Evolutionary conservation across 768 basidiomycete species (phyloP), one percentile per base, ranked within the genome.

Genomic region (Mrakia gelida): DNA sequence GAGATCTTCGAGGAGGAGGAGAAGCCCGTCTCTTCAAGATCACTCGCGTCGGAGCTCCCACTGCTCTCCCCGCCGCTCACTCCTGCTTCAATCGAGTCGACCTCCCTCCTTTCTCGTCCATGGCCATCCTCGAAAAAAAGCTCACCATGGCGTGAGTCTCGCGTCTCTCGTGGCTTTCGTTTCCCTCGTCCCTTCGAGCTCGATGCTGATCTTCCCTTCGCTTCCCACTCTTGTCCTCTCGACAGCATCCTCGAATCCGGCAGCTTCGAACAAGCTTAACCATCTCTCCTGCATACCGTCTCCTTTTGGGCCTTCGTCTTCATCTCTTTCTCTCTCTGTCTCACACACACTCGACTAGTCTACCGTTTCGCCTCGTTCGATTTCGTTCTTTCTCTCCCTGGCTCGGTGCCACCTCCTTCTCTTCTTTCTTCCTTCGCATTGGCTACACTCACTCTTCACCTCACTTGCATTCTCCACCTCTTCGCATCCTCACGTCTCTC

Each of bases 71-170:
- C 7, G 38, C 41, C 28, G 72, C 72, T n/a, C 72, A 73, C 72
- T 28, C 56, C 10, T 73, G 72, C 54, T 73, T 73, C 56, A 73
- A 73, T 23, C 28, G 72, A 10, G 30, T 59, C 28, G 72, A 73
- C 28, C 71, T 72, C 18, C 71, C 71, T 26, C 71, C 71, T 0
- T 72, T 56, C 52, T 1, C 28, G 49, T 32, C 45, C 45, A 30
- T 52, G 30, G 71, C 13, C 11, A n/a, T n/a, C 49, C 71, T 72
- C 52, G 32, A 52, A 15, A 13, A 49, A 11, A 72, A 72, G 52
- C 71, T 72, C 28, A 72, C 45, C 5, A 72, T 72, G 71, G 49
- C 71, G 49, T 52, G 45, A 49, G 71, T 56, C 41, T 71, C n/a
- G 13, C 28, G 4, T 49, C 18, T 21, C 49, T 30, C n/a, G 38